Evolutionary conservation across 768 basidiomycete species (phyloP).

Genomic region (Mycena albidolilacea): DNA sequence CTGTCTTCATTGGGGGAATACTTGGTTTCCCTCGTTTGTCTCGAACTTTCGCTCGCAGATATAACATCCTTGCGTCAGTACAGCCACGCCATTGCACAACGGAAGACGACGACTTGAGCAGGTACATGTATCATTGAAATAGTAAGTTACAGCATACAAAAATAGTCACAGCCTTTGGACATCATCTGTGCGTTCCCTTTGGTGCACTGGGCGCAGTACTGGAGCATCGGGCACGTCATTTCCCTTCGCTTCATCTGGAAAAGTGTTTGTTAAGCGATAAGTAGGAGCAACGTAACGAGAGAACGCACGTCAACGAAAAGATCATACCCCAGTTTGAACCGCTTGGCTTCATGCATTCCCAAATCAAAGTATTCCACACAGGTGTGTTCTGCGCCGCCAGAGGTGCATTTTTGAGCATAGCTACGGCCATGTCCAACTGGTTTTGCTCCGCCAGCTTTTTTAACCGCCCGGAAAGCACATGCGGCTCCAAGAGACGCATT

Average conservation of each 20-base stretch:
- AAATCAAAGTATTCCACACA: slow-evolving; percentile 87
- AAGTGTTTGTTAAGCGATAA: slow-evolving; percentile 19
- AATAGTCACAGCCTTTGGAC: too few species aligned
- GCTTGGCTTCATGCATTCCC: slow-evolving; percentile 69
- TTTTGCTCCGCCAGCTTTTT: slow-evolving; percentile 69
- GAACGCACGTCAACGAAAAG: slow-evolving; percentile 78
- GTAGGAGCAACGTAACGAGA: not conserved
- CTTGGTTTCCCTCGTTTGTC: slow-evolving; percentile 5
- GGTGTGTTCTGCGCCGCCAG: slow-evolving; percentile 80
- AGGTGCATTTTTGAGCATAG: slow-evolving; percentile 78
- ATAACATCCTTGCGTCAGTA: not conserved
- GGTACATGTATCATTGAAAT: too few species aligned
- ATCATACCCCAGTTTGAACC: slow-evolving; percentile 72
- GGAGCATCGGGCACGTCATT: too few species aligned
- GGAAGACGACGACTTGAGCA: too few species aligned
- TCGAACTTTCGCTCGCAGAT: slow-evolving; percentile 11
- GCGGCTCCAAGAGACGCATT: slow-evolving; percentile 69
- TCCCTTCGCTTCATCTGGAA: slow-evolving; percentile 89
- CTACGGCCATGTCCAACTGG: slow-evolving; percentile 73
- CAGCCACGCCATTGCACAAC: too few species aligned
- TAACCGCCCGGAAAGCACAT: slow-evolving; percentile 72
- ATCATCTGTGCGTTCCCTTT: too few species aligned
- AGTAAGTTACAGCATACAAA: too few species aligned
- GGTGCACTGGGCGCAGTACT: too few species aligned
- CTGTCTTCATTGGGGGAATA: slow-evolving; percentile 8